Base-by-base conservation (phyloP, 345 rosid genomes). In the Murraya koenigii region DNA sequence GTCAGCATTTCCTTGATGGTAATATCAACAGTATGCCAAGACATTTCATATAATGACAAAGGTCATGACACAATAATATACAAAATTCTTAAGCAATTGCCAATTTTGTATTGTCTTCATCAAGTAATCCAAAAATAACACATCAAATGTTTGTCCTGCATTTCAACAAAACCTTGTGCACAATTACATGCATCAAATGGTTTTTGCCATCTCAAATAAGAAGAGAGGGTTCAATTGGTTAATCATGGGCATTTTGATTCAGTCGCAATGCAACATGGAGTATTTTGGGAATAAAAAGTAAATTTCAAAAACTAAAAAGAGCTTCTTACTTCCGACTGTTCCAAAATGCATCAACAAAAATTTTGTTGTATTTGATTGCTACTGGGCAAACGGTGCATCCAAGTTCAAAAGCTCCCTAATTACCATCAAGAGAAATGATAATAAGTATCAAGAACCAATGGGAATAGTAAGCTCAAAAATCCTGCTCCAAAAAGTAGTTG, bases 261-360 rank as follows among this genome's bases (percentile, higher is more conserved):
- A 74, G 0, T 28, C 10, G 33, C 28, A 55, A 41, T 36, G n/a
- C 15, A n/a, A 59, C 54, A 30, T 22, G 15, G 13, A 74, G 22
- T 61, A 61, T 61, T 61, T 72, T 3, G 1, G 28, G 32, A 23
- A 56, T 56, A 72, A 22, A 8, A 52, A 32, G 7, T 5, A 30
- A 58, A 60, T 36, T 5, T 28, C 0, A 64, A 33, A 64, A 7
- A 33, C 4, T 4, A 22, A 39, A 55, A 54, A 8, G n/a, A 70
- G 47, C 25, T 71, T 56, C 95, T 81, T 89, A 97, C 99, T 94
- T 97, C 81, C 94, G 81, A 90, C 97, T 97, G 77, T 97, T 97
- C 99, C 99, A 97, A 85, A 97, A 97, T 47, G 99, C 99, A 80
- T 97, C 99, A 69, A 94, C 99, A 74, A 97, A 97, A 72, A 94